phyloP scores from a whole-genome alignment of 257 asterid genomes.

The Jacaranda copaia region DNA sequence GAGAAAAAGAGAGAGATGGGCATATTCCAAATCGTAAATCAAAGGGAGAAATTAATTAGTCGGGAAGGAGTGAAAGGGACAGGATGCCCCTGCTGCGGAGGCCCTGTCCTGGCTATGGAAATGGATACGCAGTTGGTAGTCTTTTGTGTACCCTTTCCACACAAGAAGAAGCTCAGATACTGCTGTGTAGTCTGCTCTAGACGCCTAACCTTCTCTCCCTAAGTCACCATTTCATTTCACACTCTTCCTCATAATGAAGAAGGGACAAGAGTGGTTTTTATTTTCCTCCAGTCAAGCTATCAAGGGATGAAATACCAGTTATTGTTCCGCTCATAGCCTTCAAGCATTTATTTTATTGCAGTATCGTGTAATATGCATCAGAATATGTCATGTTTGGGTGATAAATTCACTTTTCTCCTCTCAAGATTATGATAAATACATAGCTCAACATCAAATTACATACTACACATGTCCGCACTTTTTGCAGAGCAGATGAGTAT shows the following conservation, averaged over 20 bases:
- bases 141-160: slow-evolving; percentile 32
- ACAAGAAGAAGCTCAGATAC: slow-evolving; percentile 17
- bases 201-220: slow-evolving; percentile 9
- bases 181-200: slow-evolving; percentile 33
- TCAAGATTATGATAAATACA: too few species aligned
- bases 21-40: slow-evolving; percentile 21
- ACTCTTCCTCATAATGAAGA: not conserved
- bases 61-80: slow-evolving; percentile 22
- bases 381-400: too few species aligned
- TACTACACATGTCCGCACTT: too few species aligned
- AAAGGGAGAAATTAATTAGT: slow-evolving; percentile 11
- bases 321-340: too few species aligned
- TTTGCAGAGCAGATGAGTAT: too few species aligned
- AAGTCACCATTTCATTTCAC: not conserved
- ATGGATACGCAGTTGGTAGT: slow-evolving; percentile 31
- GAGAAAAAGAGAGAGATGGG: slow-evolving; percentile 4
- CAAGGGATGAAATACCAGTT: too few species aligned
- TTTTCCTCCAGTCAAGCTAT: too few species aligned
- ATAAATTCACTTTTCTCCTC: too few species aligned
- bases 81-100: slow-evolving; percentile 35
- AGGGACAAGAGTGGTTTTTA: not conserved
- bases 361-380: too few species aligned
- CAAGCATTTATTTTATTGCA: too few species aligned
- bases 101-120: slow-evolving; percentile 29
- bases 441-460: too few species aligned